Evolutionary conservation across 2,329 filamentous ascomycete species (phyloP).

Genomic region (Diplodia sapinea): DNA sequence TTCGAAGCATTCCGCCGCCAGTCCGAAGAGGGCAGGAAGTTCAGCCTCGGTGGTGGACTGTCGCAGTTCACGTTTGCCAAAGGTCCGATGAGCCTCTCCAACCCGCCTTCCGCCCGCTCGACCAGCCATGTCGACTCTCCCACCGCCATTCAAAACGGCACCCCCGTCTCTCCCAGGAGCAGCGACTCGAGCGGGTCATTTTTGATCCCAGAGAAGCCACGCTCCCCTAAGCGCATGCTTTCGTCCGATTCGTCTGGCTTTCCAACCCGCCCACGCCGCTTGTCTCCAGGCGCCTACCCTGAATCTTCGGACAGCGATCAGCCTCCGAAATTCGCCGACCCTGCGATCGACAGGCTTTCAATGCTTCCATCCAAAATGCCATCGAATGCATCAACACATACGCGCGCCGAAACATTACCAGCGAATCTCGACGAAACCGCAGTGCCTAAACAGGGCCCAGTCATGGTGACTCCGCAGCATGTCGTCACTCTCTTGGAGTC

Average conservation of each 20-base stretch:
- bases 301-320: conserved; percentile 40
- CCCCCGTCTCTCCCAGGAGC: conserved; percentile 14
- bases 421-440: conserved; percentile 37
- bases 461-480: conserved; percentile 56
- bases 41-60: conserved; percentile 49
- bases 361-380: conserved; percentile 35
- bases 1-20: conserved; percentile 80
- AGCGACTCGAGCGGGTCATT: conserved; percentile 25
- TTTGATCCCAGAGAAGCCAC: conserved; percentile 36
- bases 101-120: conserved; percentile 18
- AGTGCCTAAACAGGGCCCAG: conserved; percentile 38
- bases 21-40: conserved; percentile 66
- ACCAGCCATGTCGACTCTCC: not conserved
- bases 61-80: conserved; percentile 46
- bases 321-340: conserved; percentile 44
- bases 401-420: conserved; percentile 57
- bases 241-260: conserved; percentile 52
- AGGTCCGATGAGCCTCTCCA: conserved; percentile 19
- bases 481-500: conserved; percentile 57
- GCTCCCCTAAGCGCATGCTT: conserved; percentile 57
- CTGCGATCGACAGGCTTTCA: conserved; percentile 39
- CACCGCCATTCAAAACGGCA: conserved; percentile 16
- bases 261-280: conserved; percentile 51
- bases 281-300: conserved; percentile 54
- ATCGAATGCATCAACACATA: conserved; percentile 35